Evolutionary conservation across 768 basidiomycete species (phyloP), one percentile per base, ranked within the genome.

Genomic region (Tephrocybe sp.): DNA sequence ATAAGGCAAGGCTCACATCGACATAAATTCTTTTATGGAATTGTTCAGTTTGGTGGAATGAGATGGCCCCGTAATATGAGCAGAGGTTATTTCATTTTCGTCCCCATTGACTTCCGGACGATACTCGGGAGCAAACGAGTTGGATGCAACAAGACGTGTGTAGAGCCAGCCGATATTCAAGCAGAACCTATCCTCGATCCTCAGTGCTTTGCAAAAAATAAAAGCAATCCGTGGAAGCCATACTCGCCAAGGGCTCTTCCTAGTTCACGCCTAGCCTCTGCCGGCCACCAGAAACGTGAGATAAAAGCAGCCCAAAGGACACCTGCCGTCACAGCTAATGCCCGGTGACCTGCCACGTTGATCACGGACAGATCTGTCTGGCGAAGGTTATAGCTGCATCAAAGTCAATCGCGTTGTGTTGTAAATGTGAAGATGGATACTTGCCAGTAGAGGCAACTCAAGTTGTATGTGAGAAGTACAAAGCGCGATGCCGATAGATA

Each of bases 101-200:
- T 67, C 65, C 43, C 56, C 56, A 18, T 59, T 57, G 14, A 54
- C 53, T 28, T 68, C 67, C 12, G 66, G 56, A 9, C 53, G 56
- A 34, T 73, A 70, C 51, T 79, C 80, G 10, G 83, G 79, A 20
- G 82, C 73, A 58, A 82, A 87, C 10, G 90, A 92, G 62, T 97
- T 95, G 24, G 89, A 85, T 21, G 86, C 85, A 8, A 97, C 94
- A 26, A 99, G 72, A 12, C 88, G 88, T 1, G 92, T 94, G 68
- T 98, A 99, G 38, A 98, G 75, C 86, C 94, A 97, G 2, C 94
- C 93, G 2, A 95, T 81, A 61, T 98, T 93, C 54, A 97, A 69
- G 61, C 92, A 95, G 66, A 96, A 94, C 58, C 94, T 96, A 58
- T 1, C 32, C 8, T 26, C 20, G 55, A 62, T 48, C 25, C 48